These are phyloP conservation scores for Sporobolomyces phaffii DNA, from an alignment of 768 basidiomycete genomes.

Conservation along the genomic window DNA sequence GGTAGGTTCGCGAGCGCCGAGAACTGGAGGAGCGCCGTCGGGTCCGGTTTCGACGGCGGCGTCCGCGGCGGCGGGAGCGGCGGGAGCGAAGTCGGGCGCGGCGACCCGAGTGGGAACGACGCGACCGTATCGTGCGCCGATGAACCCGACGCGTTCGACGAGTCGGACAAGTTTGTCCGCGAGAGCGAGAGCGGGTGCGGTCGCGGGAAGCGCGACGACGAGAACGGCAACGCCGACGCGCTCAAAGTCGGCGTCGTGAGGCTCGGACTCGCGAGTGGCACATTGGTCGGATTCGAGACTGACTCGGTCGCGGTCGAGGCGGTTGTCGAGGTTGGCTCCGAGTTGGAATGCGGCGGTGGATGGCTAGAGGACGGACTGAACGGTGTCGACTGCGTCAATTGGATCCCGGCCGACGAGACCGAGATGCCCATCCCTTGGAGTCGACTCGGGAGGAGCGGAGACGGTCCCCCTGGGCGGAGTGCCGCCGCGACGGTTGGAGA, in stretches of 20 bases:
- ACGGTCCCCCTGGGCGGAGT: neutral
- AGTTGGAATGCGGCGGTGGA: neutral
- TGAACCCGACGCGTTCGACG: neutral
- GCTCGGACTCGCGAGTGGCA: neutral
- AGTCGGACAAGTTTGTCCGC: neutral
- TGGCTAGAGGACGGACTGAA: too few relatives aligned
- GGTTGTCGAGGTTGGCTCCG: neutral
- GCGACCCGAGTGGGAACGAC: constrained; percentile 5
- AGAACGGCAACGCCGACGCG: neutral
- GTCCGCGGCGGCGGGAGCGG: neutral
- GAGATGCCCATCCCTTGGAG: constrained; percentile 21
- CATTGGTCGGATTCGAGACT: neutral
- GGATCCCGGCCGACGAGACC: constrained; percentile 23
- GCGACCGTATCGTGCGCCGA: neutral
- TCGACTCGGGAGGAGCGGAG: neutral
- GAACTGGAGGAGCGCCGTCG: constrained; percentile 14
- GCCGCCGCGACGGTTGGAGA: neutral
- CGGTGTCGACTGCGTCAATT: constrained; percentile 12
- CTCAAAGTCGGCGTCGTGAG: constrained; percentile 2
- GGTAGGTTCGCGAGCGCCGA: constrained; percentile 30
- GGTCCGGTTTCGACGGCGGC: neutral
- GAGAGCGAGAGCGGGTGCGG: constrained; percentile 5
- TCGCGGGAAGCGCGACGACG: neutral
- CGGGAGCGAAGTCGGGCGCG: constrained; percentile 28
- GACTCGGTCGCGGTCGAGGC: neutral